Evolutionary conservation across 129 eudicot species (phyloP), one percentile per base, ranked within the genome.

Genomic region (Scalesia atractyloides): DNA sequence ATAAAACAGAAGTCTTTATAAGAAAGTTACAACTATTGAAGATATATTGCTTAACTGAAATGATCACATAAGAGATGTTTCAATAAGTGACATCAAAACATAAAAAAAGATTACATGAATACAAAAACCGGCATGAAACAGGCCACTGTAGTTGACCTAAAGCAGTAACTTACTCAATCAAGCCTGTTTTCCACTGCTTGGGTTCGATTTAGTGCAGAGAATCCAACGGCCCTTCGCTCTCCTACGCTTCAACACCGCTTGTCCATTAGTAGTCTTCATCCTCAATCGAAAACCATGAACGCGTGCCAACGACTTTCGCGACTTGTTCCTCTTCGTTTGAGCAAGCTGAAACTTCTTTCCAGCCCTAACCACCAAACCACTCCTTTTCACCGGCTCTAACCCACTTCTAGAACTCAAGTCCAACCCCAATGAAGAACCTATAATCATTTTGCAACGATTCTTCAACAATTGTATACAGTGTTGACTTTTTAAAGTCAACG

Each of bases 181-280:
- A 73, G 76, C 84, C 53, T 84, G 91, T 72, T 93, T 93, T 13
- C 98, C 98, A 46, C 88, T 82, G 39, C 53, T 93, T 14, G 85
- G 98, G 62, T 89, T 87, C 54, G 98, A 64, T 82, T 93, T 93
- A 6, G 97, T 80, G 87, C 96, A 91, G 30, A 95, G 91, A 11
- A 49, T 63, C 91, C 84, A 77, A 64, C 99, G 84, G 2, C 99
- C 99, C 85, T 95, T 91, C 37, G 91, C 99, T 81, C 99, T 91
- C 62, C 99, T 78, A 14, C 95, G 94, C 82, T 71, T 78, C 24
- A 95, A 39, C 59, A 83, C n/a, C 22, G 99, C 99, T 82, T 96
- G 79, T 60, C 97, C 99, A 44, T 83, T 63, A 37, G 97, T 85
- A 52, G 99, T 88, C 17, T 89, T 83, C 99, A 91, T 95, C 59